Conservation (phyloP, 768 basidiomycete species). For the Baorangia bicolor region DNA sequence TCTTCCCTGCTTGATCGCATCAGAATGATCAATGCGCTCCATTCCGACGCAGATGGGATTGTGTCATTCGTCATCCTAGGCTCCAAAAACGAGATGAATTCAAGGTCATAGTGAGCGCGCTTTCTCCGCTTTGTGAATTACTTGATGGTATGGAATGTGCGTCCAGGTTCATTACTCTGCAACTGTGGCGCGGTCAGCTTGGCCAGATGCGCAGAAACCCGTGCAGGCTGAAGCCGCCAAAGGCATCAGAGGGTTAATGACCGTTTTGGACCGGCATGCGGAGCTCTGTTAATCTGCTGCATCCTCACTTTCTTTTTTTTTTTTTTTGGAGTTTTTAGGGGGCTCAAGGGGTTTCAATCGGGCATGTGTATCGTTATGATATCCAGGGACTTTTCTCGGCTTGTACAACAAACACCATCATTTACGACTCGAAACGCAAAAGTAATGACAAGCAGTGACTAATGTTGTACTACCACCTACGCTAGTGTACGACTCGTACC, state of each 20-base stretch:
- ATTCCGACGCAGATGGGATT: constrained; percentile 35
- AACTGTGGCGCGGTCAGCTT: constrained; percentile 35
- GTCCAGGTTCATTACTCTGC: constrained; percentile 35
- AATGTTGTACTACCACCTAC: constrained; percentile 33
- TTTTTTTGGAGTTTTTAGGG: constrained; percentile 14
- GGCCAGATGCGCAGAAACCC: constrained; percentile 39
- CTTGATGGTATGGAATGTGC: constrained; percentile 12
- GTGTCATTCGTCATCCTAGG: constrained; percentile 33
- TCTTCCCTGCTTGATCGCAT: constrained; percentile 15
- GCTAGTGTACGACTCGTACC: constrained; percentile 20
- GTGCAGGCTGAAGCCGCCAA: constrained; percentile 35
- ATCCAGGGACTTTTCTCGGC: background rate
- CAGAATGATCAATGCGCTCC: constrained; percentile 14
- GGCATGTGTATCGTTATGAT: constrained; percentile 24
- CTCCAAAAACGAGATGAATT: constrained; percentile 32
- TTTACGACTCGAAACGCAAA: constrained; percentile 10
- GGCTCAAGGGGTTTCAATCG: constrained; percentile 17
- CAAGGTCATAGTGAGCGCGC: constrained; percentile 33
- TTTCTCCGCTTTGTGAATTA: constrained; percentile 7
- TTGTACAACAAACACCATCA: constrained; percentile 19
- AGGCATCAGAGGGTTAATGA: constrained; percentile 38
- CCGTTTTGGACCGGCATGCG: constrained; percentile 34
- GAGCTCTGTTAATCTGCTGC: constrained; percentile 21
- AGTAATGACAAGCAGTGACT: constrained; percentile 15
- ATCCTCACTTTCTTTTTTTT: background rate